A percentile compares a stretch with the other conserved stretches of the same genome.
These are phyloP conservation scores for Corymbia citriodora DNA, from an alignment of 441 rosid genomes.

Conservation along the genomic window DNA sequence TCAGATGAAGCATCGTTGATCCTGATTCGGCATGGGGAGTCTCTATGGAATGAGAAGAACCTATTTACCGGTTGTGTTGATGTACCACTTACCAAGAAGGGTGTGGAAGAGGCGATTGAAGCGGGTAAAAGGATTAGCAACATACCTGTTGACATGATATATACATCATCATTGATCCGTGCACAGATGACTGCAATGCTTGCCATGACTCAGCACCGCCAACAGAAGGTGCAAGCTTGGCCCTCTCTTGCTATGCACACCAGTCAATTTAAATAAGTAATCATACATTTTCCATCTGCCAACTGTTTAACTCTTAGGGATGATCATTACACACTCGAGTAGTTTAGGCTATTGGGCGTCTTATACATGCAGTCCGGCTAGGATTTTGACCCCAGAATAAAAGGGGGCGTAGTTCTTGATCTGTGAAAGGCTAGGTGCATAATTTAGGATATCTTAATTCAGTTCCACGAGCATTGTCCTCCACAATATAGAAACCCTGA, in stretches of 20 bases:
- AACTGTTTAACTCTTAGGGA: neutral
- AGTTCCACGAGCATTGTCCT: neutral
- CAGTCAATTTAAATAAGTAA: neutral
- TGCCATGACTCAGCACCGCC: conserved; percentile 95
- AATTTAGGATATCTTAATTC: neutral
- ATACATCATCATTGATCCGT: conserved; percentile 81
- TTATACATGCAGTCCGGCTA: neutral
- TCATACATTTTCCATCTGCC: neutral
- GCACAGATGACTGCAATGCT: conserved; percentile 99
- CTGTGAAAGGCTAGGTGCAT: neutral
- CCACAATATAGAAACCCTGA: neutral
- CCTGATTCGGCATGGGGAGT: conserved; percentile 90
- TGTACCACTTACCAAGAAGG: conserved; percentile 88
- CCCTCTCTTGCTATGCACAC: neutral
- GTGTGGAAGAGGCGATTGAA: conserved; percentile 93
- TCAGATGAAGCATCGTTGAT: conserved; percentile 87
- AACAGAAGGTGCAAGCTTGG: conserved; percentile 58
- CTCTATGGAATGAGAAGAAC: conserved; percentile 96
- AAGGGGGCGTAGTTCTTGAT: too few species aligned
- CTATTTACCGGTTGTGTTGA: conserved; percentile 94
- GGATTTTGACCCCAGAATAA: neutral
- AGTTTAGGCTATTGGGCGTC: neutral
- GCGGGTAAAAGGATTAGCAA: conserved; percentile 93
- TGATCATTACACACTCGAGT: neutral
- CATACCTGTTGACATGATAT: conserved; percentile 90